These are phyloP conservation scores for Wolfiporia cocos DNA, from an alignment of 1,284 basidiomycete species.

Conservation along the genomic window DNA sequence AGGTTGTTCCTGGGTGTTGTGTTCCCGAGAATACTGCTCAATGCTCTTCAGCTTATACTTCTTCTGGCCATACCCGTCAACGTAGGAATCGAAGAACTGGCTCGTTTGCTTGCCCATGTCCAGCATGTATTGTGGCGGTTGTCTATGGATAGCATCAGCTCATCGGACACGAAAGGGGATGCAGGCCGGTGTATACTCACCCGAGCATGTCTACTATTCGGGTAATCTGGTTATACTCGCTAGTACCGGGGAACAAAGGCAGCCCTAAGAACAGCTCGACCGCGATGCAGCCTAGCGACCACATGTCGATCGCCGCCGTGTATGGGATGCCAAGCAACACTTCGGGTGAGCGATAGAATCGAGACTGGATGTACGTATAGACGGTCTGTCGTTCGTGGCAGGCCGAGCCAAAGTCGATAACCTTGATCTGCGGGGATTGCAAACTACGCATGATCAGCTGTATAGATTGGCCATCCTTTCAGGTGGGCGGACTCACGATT, in stretches of 20 bases:
- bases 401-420: slow-evolving; percentile 98
- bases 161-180: neutral
- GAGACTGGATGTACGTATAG: slow-evolving; percentile 98
- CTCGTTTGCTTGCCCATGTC: slow-evolving; percentile 93
- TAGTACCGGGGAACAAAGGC: slow-evolving; percentile 96
- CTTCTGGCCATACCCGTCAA: slow-evolving; percentile 84
- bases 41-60: slow-evolving; percentile 87
- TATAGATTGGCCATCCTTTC: too few relatives aligned
- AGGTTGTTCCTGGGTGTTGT: slow-evolving; percentile 92
- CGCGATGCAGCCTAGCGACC: slow-evolving; percentile 93
- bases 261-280: slow-evolving; percentile 96
- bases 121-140: slow-evolving; percentile 90
- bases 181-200: slow-evolving; percentile 52
- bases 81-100: slow-evolving; percentile 88
- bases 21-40: slow-evolving; percentile 94
- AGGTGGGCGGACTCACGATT: slow-evolving; percentile 82
- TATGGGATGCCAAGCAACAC: slow-evolving; percentile 95
- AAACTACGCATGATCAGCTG: slow-evolving; percentile 59
- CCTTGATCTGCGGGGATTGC: slow-evolving; percentile 97
- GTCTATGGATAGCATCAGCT: slow-evolving; percentile 33
- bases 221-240: slow-evolving; percentile 98
- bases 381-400: slow-evolving; percentile 99
- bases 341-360: slow-evolving; percentile 98
- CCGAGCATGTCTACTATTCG: slow-evolving; percentile 98
- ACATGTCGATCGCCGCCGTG: slow-evolving; percentile 93